Base-by-base conservation (phyloP, 164 flowering plant species). In the Brasenia schreberi region DNA sequence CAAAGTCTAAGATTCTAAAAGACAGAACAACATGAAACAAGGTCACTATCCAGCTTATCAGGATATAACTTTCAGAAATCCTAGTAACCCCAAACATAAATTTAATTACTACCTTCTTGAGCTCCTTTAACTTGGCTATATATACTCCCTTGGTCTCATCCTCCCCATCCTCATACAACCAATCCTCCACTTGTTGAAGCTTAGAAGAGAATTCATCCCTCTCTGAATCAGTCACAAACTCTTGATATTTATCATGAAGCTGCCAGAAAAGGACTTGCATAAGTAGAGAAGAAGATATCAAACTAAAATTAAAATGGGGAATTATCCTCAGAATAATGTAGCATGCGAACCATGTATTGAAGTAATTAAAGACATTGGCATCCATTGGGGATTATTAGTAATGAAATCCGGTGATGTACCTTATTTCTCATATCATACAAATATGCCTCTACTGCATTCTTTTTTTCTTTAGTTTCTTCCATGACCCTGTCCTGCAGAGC, bases 81-180 rank as follows among this genome's bases (percentile, higher is more conserved):
- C 27, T 23, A 23, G 27, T 23, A 23, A 23, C 27, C 27, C 27
- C 27, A 23, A 23, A 23, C 27, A 23, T 23, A 23, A 23, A 23
- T 23, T 23, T 23, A 23, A 23, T 23, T 23, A 23, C 27, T 60
- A 82, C 99, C 96, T 88, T 88, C 71, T 89, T 85, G 18, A 95
- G 92, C 79, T 95, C 99, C 72, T 92, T 97, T 62, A 94, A 95
- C 81, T 94, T 94, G 59, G 97, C 96, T 75, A 89, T 63, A 62
- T 95, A 95, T 18, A 95, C 99, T 23, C 99, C 97, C 71, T 95
- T 95, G 1, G 96, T 89, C 77, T 95, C 99, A 81, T 95, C 99
- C 70, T 93, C 98, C 45, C 98, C 97, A 53, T 93, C 98, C 69
- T 93, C 98, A 74, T 93, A 93, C 75, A 93, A 72, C 98, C 97